A percentile compares a stretch with the other conserved stretches of the same genome.
These are phyloP conservation scores for Coemansia sp. DNA, from an alignment of 192 early-diverging fungal species.

Conservation along the genomic window DNA sequence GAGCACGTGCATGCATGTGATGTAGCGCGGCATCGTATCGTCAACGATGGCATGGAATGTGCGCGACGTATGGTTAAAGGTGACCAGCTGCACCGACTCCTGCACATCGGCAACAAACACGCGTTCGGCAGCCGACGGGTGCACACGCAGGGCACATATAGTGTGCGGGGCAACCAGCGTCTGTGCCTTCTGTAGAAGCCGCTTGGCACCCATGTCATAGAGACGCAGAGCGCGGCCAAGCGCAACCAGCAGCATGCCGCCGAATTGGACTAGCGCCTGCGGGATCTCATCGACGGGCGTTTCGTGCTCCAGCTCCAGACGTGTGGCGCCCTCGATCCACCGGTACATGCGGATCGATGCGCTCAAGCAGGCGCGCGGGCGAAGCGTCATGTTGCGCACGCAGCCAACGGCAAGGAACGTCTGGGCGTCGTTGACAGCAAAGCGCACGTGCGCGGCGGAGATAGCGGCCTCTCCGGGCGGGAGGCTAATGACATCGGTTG, in stretches of 20 bases:
- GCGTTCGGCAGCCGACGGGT: conserved; percentile 70
- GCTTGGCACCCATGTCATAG: conserved; percentile 89
- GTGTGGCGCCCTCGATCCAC: conserved; percentile 62
- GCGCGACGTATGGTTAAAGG: conserved; percentile 72
- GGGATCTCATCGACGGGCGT: conserved; percentile 70
- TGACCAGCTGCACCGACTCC: conserved; percentile 80
- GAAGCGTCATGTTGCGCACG: conserved; percentile 64
- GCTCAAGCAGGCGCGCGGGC: conserved; percentile 66
- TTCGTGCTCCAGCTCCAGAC: conserved; percentile 79
- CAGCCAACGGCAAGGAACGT: conserved; percentile 84
- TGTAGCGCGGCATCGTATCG: conserved; percentile 86
- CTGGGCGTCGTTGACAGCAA: conserved; percentile 38
- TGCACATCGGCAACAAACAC: conserved; percentile 86
- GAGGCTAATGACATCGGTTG: conserved; percentile 69
- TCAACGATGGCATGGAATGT: conserved; percentile 89
- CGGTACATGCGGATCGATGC: conserved; percentile 77
- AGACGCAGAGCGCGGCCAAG: conserved; percentile 84
- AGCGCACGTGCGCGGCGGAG: conserved; percentile 65
- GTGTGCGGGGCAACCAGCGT: conserved; percentile 58
- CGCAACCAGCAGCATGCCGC: conserved; percentile 85
- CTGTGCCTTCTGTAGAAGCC: conserved; percentile 90
- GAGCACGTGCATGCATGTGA: conserved; percentile 69
- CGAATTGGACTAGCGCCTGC: conserved; percentile 78
- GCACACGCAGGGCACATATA: conserved; percentile 67
- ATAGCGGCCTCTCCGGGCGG: conserved; percentile 85